phyloP scores from a whole-genome alignment of 2,329 filamentous ascomycete genomes.

The Hymenoscyphus repandus region DNA sequence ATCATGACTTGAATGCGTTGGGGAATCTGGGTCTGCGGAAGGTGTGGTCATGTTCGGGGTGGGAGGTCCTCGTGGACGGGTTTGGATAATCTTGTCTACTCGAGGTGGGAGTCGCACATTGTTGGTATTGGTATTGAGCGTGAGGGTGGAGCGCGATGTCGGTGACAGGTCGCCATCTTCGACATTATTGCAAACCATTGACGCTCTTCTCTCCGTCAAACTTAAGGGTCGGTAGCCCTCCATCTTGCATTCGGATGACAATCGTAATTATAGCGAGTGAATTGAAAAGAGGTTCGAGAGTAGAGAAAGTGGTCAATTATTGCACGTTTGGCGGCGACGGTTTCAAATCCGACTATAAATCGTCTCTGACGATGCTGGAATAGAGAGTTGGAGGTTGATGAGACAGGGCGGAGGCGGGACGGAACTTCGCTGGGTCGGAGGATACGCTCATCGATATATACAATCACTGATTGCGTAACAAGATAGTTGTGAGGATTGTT shows the following conservation, averaged over 20 bases:
- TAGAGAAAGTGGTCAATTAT: too few species aligned
- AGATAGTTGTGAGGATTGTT: too few species aligned
- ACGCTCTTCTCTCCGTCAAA: slow-evolving; percentile 58
- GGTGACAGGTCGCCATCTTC: slow-evolving; percentile 39
- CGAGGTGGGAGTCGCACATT: slow-evolving; percentile 32
- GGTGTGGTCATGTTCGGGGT: slow-evolving; percentile 64
- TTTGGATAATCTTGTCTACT: slow-evolving; percentile 50
- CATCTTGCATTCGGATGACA: slow-evolving; percentile 16
- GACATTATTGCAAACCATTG: slow-evolving; percentile 39
- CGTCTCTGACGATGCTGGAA: too few species aligned
- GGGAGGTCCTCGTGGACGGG: slow-evolving; percentile 52
- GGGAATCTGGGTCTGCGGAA: slow-evolving; percentile 53
- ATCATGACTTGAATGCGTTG: slow-evolving; percentile 31
- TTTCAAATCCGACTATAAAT: too few species aligned
- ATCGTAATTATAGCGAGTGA: too few species aligned
- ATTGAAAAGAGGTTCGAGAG: too few species aligned
- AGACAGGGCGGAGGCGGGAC: too few species aligned
- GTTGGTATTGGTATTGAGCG: slow-evolving; percentile 43
- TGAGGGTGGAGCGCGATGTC: slow-evolving; percentile 34
- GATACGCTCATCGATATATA: too few species aligned
- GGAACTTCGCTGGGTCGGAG: too few species aligned
- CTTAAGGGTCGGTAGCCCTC: slow-evolving; percentile 44
- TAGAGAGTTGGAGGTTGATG: too few species aligned
- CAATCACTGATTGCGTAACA: too few species aligned
- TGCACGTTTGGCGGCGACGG: too few species aligned